Base-by-base conservation (phyloP, 805 yeast genomes). In the Pichia deserticola region DNA sequence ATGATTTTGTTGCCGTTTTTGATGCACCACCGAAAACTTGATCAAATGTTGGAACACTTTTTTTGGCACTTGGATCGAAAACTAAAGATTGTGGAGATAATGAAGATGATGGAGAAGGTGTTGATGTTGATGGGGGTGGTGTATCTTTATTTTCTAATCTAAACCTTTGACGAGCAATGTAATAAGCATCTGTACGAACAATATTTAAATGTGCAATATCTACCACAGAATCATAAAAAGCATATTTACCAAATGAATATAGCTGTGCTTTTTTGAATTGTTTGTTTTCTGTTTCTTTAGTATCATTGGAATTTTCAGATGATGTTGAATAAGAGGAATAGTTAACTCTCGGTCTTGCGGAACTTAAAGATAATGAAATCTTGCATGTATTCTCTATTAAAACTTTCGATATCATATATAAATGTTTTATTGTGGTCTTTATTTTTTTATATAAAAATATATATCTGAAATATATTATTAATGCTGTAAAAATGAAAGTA, bases 1-100 rank as follows among this genome's bases (percentile, higher is more conserved):
- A 63, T 5, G 71, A 66, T 37, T 60, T 60, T 3, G 65, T 59
- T 43, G 66, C 67, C 39, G 62, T 63, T 42, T 64, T 62, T 5
- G 56, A 44, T 6, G 66, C 57, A 34, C 57, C 61, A 5, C 69
- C 68, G 49, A 66, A 66, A 10, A 65, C 58, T 29, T 53, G 57
- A 29, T 59, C 62, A 35, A 59, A 57, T 7, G 55, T 61, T 10
- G 59, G 50, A 10, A 50, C 48, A 32, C 52, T 60, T 1, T 38
- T 30, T 27, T 50, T 60, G 7, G 52, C 39, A 36, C 55, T 51
- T 11, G 67, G 57, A 15, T 63, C 68, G 50, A 66, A 66, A 2
- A 61, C 60, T 36, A 60, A 28, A 5, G 42, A 32, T 29, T 54
- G 47, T 40, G 57, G 13, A 47, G 7, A 10, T 27, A 5, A 7